Conservation (phyloP, 1,284 basidiomycete species). For the Ustilago bromivora region DNA sequence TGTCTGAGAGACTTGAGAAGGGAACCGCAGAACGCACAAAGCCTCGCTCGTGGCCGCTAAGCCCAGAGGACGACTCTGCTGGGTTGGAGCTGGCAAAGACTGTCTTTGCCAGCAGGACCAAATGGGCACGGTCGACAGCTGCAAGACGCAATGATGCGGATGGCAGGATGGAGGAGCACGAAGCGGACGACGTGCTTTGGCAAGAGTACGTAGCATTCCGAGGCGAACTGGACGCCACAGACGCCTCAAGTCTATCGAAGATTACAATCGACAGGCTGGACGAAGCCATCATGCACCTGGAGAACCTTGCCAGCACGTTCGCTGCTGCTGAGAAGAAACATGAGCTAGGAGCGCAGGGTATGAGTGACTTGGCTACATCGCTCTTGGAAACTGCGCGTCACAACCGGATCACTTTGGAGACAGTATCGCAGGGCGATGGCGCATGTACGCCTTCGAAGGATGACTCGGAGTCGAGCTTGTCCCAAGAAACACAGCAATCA, state of each 20-base stretch:
- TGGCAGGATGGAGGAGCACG: background rate
- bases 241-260: background rate
- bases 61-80: conserved; percentile 4
- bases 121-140: conserved; percentile 30
- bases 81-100: conserved; percentile 17
- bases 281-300: conserved; percentile 13
- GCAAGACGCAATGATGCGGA: background rate
- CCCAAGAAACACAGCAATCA: background rate
- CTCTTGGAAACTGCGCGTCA: conserved; percentile 28
- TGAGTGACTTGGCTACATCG: conserved; percentile 10
- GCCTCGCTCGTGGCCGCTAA: conserved; percentile 10
- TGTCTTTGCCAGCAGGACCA: conserved; percentile 31
- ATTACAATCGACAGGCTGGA: conserved; percentile 18
- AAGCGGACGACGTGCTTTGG: conserved; percentile 30
- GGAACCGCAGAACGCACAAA: background rate
- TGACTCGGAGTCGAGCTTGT: background rate
- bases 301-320: conserved; percentile 9
- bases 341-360: conserved; percentile 13
- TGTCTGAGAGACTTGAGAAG: conserved; percentile 6
- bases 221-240: background rate
- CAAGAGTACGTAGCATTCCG: conserved; percentile 24
- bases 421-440: background rate
- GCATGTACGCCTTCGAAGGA: background rate
- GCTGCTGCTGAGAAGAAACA: conserved; percentile 4
- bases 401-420: conserved; percentile 11